Base-by-base conservation (phyloP, 371 early-diverging fungal genomes). In the Rhizomucor miehei region DNA sequence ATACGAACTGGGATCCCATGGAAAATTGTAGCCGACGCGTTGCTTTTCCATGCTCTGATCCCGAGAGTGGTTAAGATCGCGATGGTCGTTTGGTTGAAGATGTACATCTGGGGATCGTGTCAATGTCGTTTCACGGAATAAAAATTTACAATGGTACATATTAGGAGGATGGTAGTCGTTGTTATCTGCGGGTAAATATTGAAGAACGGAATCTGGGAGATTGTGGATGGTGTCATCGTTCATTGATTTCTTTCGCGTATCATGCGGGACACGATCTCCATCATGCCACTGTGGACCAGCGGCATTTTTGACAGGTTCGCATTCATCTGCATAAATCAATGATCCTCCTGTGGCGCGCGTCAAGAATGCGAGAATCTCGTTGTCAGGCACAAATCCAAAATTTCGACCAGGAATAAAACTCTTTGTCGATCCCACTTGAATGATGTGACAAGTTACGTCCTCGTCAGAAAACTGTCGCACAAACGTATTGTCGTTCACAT, bases 341-440 rank as follows among this genome's bases (percentile, higher is more conserved):
- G 78, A 81, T 1, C 97, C 97, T 24, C 78, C 80, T 1, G 93
- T 84, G 1, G 94, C 82, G 16, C 84, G 79, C 0, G 95, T 84
- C 36, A 95, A 65, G 62, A 90, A 95, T 3, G 88, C 72, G 1
- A 96, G 73, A 25, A 88, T 81, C 59, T 95, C 96, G 48, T 84
- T 92, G 63, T 97, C 93, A 39, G 89, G 89, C 8, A 95, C 87
- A 66, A 89, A 89, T 0, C 97, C 97, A 70, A 93, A 90, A 55
- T 90, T 90, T 41, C 85, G 81, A 25, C 82, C 82, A 9, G 93
- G 90, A 44, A 81, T 77, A 55, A 87, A 90, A 4, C 90, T 91
- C 16, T 81, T 73, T 20, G 71, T 54, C 4, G 86, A 88, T 0
- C 96, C 96, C 8, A 94, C 85, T 69, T 96, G 96, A 41, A 97